These are phyloP conservation scores for Stachybotrys chlorohalonatus DNA, from an alignment of 2,329 filamentous ascomycete species.

Conservation along the genomic window DNA sequence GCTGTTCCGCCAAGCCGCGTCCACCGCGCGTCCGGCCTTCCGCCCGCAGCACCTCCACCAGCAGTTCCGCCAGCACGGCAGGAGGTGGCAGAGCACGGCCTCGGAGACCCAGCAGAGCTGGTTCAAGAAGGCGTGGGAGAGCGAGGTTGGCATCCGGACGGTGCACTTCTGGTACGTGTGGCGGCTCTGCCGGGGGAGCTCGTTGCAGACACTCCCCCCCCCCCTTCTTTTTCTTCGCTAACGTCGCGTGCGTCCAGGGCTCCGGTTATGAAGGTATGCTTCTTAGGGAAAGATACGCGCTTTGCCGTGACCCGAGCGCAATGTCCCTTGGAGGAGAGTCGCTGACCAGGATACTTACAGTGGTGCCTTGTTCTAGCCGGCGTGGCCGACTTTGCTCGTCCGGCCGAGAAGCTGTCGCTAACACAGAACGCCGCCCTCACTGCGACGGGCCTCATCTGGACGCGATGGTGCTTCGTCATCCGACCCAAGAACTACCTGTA, in stretches of 20 bases:
- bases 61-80: constrained; percentile 28
- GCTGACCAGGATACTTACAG: constrained; percentile 30
- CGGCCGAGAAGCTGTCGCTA: constrained; percentile 84
- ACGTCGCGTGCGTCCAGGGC: constrained; percentile 48
- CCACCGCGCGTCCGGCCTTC: constrained; percentile 45
- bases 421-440: constrained; percentile 88
- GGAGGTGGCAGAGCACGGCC: constrained; percentile 63
- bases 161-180: constrained; percentile 89
- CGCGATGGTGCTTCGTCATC: constrained; percentile 96
- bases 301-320: neutral
- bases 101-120: constrained; percentile 40
- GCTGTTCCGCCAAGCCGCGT: constrained; percentile 44
- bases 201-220: neutral
- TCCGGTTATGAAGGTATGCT: constrained; percentile 69
- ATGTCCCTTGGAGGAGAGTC: neutral
- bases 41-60: constrained; percentile 30
- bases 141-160: constrained; percentile 76
- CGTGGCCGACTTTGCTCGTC: constrained; percentile 82
- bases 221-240: constrained; percentile 7
- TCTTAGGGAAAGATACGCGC: neutral
- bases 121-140: constrained; percentile 77
- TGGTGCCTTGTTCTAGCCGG: constrained; percentile 92
- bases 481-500: constrained; percentile 86
- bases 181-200: neutral
- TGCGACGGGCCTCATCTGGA: constrained; percentile 93